These are phyloP conservation scores for Westerdykella sp. DNA, from an alignment of 2,329 filamentous ascomycete species.

Conservation along the genomic window DNA sequence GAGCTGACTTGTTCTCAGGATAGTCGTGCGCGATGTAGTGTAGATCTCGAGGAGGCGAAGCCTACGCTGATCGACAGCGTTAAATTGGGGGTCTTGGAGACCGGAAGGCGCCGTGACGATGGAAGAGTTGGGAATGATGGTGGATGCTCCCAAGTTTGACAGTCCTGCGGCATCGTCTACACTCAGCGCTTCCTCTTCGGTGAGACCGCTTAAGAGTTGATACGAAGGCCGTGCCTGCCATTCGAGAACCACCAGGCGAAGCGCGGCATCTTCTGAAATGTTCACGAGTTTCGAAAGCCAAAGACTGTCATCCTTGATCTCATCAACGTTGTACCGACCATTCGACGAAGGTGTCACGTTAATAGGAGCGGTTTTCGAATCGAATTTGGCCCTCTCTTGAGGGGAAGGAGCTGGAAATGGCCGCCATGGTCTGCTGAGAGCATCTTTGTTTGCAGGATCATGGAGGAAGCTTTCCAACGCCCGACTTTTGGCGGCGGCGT, in stretches of 20 bases:
- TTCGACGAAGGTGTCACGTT: slow-evolving; percentile 66
- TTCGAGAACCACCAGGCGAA: slow-evolving; percentile 76
- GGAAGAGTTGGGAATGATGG: slow-evolving; percentile 40
- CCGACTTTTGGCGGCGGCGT: slow-evolving; percentile 33
- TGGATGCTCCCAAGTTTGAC: slow-evolving; percentile 54
- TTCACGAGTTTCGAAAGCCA: slow-evolving; percentile 77
- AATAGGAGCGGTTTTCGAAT: slow-evolving; percentile 80
- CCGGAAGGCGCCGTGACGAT: slow-evolving; percentile 25
- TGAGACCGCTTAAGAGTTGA: slow-evolving; percentile 65
- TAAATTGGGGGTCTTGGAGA: slow-evolving; percentile 46
- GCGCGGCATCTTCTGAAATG: slow-evolving; percentile 74
- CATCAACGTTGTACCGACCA: slow-evolving; percentile 64
- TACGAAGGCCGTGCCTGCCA: slow-evolving; percentile 72
- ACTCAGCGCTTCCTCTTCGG: slow-evolving; percentile 70
- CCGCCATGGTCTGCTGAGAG: slow-evolving; percentile 63
- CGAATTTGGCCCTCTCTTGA: slow-evolving; percentile 64
- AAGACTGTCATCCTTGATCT: slow-evolving; percentile 75
- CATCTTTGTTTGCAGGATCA: slow-evolving; percentile 59
- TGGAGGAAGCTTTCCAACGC: slow-evolving; percentile 61
- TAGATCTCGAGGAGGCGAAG: slow-evolving; percentile 66
- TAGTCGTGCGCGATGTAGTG: slow-evolving; percentile 61
- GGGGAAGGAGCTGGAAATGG: slow-evolving; percentile 60
- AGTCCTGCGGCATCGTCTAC: slow-evolving; percentile 67
- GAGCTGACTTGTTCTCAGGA: slow-evolving; percentile 33
- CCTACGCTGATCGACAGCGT: slow-evolving; percentile 56